Evolutionary conservation across 2,329 filamentous ascomycete species (phyloP), one percentile per base, ranked within the genome.

Genomic region (Nigrospora osmanthi): DNA sequence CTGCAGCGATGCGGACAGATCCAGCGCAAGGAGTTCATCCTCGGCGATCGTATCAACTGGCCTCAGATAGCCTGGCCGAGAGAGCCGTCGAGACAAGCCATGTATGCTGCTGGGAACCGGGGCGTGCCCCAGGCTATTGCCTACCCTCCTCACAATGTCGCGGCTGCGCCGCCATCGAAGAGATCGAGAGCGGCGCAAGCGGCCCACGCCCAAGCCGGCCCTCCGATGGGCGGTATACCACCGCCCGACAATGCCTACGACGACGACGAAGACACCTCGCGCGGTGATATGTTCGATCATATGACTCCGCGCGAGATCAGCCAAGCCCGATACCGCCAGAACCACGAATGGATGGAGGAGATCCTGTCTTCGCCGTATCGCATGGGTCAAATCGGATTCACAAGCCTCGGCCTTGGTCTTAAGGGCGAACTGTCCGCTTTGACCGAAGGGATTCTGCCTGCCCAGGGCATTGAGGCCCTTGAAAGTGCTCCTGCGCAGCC

Each of bases 291-390:
- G 61, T 88, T 98, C 57, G 93, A 98, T 60, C 80, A 89, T 51
- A 72, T 96, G 50, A 91, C 89, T 0, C 90, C 90, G 3, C 80
- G 90, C 37, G 93, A 98, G 51, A 85, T 98, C 49, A 95, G 89
- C 54, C 73, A 88, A 48, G 80, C 82, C 51, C 80, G 93, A 45
- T 98, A 96, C 63, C 85, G 85, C 61, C 89, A 96, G 60, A 94
- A 98, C 57, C 91, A 98, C 58, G 89, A 95, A 63, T 97, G 91
- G 93, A 95, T 98, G 88, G 93, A 97, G 59, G 91, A 98, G 66
- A 83, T 98, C 28, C 78, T 97, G 44, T 88, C 87, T 1, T 97
- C 91, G 1, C 89, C 90, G 0, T 96, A 95, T 60, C 76, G 85
- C 19, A 85, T 91, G 49, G 78, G 78, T 41, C 88, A 94, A 60